Evolutionary conservation across 331 rosid genomes (phyloP).

Genomic region (Malus hybrid): DNA sequence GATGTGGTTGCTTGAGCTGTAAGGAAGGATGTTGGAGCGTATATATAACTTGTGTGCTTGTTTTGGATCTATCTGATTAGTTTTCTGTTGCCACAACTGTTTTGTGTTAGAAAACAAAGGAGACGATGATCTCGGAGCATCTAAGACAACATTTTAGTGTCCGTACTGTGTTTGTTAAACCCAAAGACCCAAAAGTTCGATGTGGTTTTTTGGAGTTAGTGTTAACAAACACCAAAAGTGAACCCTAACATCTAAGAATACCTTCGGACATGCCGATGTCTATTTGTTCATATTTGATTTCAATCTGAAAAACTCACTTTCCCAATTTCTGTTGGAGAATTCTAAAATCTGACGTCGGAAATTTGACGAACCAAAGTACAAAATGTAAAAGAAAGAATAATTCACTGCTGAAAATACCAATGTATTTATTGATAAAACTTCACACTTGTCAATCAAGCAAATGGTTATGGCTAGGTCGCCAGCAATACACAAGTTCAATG

Average conservation of each 20-base stretch:
- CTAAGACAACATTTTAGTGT: constrained; percentile 12
- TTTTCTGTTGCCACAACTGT: constrained; percentile 13
- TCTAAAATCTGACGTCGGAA: no score
- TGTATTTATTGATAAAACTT: no score
- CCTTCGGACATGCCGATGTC: not conserved
- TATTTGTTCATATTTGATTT: not conserved
- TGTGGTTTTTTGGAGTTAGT: not conserved
- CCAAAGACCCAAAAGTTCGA: constrained; percentile 1
- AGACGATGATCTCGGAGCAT: constrained; percentile 24
- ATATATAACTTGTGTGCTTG: constrained; percentile 1
- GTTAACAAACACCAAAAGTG: not conserved
- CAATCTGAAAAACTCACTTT: no score
- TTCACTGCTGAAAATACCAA: no score
- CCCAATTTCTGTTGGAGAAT: no score
- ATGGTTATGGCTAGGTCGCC: no score
- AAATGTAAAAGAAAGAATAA: no score
- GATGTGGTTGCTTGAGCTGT: constrained; percentile 14
- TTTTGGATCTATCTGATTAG: constrained; percentile 32
- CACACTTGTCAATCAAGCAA: no score
- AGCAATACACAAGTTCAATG: no score
- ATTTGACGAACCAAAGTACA: no score
- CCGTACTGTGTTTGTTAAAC: constrained; percentile 19
- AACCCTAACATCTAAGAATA: not conserved
- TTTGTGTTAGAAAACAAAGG: constrained; percentile 22
- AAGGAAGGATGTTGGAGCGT: constrained; percentile 3